Conservation (phyloP, 768 basidiomycete species). For the Pleurotus ostreatus region DNA sequence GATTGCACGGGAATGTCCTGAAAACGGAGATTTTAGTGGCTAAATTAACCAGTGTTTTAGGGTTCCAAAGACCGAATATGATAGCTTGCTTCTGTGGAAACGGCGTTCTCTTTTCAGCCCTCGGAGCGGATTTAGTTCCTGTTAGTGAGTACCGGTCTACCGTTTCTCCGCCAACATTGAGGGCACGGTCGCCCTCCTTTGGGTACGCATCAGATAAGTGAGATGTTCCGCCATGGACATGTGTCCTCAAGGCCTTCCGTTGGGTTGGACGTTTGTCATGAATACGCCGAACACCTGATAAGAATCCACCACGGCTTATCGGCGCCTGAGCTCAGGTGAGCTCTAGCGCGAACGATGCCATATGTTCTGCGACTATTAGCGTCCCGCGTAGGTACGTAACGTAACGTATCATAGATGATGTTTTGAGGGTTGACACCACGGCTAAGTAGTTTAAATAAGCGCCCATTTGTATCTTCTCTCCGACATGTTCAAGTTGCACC, state of each 20-base stretch:
- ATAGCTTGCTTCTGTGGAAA: too few relatives aligned
- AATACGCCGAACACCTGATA: too few relatives aligned
- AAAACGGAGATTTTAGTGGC: slow-evolving; percentile 46
- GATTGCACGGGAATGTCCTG: slow-evolving; percentile 68
- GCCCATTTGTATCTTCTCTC: background rate
- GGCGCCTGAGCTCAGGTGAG: background rate
- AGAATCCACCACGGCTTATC: background rate
- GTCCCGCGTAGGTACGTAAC: too few relatives aligned
- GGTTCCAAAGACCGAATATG: too few relatives aligned
- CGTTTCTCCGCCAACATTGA: background rate
- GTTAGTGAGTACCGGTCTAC: background rate
- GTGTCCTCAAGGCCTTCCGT: background rate
- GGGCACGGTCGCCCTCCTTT: background rate
- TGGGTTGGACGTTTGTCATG: too few relatives aligned
- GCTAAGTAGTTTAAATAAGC: background rate
- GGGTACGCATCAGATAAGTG: slow-evolving; percentile 4
- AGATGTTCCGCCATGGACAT: background rate
- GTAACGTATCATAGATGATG: too few relatives aligned
- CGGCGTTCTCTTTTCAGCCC: background rate
- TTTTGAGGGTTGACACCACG: too few relatives aligned
- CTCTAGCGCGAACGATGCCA: too few relatives aligned
- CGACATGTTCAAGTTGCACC: background rate
- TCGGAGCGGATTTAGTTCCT: background rate
- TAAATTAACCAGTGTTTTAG: slow-evolving; percentile 21
- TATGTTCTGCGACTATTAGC: too few relatives aligned